These are phyloP conservation scores for Dothistroma septosporum DNA, from an alignment of 2,329 filamentous ascomycete genomes.

Conservation along the genomic window DNA sequence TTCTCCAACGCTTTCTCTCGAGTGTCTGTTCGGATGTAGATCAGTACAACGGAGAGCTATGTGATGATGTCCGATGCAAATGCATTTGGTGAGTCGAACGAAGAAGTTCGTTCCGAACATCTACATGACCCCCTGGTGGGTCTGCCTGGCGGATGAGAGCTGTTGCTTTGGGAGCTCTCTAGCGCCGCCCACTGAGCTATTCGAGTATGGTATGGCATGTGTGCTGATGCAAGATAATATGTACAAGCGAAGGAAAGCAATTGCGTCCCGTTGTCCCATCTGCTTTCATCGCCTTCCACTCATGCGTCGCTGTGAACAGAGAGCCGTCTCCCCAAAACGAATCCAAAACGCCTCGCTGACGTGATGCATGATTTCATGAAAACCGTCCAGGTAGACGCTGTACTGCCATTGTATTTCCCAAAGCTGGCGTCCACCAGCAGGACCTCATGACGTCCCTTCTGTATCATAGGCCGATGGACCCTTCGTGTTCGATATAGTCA, in stretches of 20 bases:
- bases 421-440: too few relatives aligned
- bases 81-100: not conserved
- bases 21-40: not conserved
- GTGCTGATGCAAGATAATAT: not conserved
- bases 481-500: too few relatives aligned
- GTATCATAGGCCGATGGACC: too few relatives aligned
- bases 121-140: too few relatives aligned
- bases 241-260: not conserved
- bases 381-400: not conserved
- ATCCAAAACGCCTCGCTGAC: conserved; percentile 5
- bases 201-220: not conserved
- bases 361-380: conserved; percentile 1
- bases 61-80: not conserved
- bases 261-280: not conserved
- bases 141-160: not conserved
- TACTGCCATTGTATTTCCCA: not conserved
- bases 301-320: conserved; percentile 4
- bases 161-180: not conserved
- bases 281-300: not conserved
- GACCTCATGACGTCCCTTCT: too few relatives aligned
- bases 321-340: not conserved
- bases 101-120: not conserved
- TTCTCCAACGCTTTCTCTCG: not conserved
- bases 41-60: not conserved
- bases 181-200: not conserved